These are phyloP conservation scores for Pseudevernia furfuracea DNA, from an alignment of 495 filamentous ascomycete species.

Conservation along the genomic window DNA sequence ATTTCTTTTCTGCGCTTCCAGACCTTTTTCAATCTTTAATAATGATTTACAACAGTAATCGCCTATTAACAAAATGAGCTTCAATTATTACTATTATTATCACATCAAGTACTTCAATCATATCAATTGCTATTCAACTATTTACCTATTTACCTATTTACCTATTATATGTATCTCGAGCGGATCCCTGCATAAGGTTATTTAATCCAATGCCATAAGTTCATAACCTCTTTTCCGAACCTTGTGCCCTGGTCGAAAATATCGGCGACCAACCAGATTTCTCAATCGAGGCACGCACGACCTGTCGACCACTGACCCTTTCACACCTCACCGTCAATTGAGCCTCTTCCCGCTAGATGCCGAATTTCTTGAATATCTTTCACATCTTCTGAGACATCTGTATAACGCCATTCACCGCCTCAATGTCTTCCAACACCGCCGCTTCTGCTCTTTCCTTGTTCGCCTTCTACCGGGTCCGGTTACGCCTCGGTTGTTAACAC, in stretches of 20 bases:
- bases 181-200: neutral
- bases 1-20: too few relatives aligned
- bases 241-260: neutral
- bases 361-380: neutral
- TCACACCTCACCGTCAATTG: neutral
- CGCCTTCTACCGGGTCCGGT: constrained; percentile 16
- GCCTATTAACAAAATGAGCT: too few relatives aligned
- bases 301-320: constrained; percentile 5
- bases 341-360: neutral
- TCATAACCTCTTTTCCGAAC: neutral
- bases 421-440: constrained; percentile 8
- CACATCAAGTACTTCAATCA: too few relatives aligned
- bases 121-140: too few relatives aligned
- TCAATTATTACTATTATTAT: too few relatives aligned
- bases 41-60: too few relatives aligned
- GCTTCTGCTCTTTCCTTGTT: constrained; percentile 10
- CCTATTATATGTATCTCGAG: neutral
- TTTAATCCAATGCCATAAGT: too few relatives aligned
- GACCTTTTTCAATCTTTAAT: too few relatives aligned
- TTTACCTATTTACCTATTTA: too few relatives aligned
- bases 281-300: constrained; percentile 12
- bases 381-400: neutral
- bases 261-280: constrained; percentile 10
- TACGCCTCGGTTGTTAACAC: constrained; percentile 11
- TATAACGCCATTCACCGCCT: neutral